Conservation (phyloP, 2,329 filamentous ascomycete species). For the Fusarium sp. region DNA sequence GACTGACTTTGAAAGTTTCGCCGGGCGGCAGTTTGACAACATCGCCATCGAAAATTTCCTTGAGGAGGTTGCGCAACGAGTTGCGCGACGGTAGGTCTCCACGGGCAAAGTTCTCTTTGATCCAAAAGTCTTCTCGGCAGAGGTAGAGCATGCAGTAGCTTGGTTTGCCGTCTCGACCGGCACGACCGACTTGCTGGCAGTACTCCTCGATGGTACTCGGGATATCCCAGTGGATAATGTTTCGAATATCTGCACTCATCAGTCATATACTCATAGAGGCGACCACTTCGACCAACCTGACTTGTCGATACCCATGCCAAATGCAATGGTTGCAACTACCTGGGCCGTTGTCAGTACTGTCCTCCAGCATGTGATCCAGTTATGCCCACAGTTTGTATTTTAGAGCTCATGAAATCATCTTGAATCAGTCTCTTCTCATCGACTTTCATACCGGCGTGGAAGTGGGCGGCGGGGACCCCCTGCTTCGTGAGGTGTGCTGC, state of each 20-base stretch:
- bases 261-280: background rate
- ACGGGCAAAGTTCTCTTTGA: slow-evolving; percentile 68
- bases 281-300: slow-evolving; percentile 27
- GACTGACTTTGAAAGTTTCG: slow-evolving; percentile 51
- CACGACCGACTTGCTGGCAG: slow-evolving; percentile 66
- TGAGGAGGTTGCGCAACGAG: slow-evolving; percentile 59
- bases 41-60: slow-evolving; percentile 59
- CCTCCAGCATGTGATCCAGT: rapidly evolving
- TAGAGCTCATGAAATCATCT: slow-evolving; percentile 60
- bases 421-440: slow-evolving; percentile 58
- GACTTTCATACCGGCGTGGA: slow-evolving; percentile 61
- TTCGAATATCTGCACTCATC: slow-evolving; percentile 56
- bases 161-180: slow-evolving; percentile 61
- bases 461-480: slow-evolving; percentile 55
- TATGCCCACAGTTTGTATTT: slow-evolving; percentile 48
- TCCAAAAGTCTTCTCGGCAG: slow-evolving; percentile 65
- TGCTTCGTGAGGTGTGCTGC: slow-evolving; percentile 49
- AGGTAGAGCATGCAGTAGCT: slow-evolving; percentile 68
- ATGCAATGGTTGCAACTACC: slow-evolving; percentile 63
- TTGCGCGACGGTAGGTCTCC: slow-evolving; percentile 65
- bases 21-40: slow-evolving; percentile 19
- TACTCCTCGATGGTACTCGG: slow-evolving; percentile 65
- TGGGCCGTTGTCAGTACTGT: background rate
- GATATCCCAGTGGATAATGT: slow-evolving; percentile 63
- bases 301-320: slow-evolving; percentile 70